phyloP scores from a whole-genome alignment of 2,329 filamentous ascomycete genomes.

The Coleophoma crateriformis region DNA sequence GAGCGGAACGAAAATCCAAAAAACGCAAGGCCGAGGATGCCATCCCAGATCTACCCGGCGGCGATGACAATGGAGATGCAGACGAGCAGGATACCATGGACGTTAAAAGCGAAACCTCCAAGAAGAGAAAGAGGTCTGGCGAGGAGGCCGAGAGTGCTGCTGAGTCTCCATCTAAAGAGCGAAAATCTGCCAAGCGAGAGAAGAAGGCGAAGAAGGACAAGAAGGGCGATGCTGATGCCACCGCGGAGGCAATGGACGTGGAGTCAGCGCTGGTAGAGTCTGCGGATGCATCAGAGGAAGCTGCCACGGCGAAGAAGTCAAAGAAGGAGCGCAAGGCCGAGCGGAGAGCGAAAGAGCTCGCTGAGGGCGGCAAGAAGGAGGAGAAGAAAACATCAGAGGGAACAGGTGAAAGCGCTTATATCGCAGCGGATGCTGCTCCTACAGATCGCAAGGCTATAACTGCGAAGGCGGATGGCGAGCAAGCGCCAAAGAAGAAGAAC shows the following conservation, averaged over 20 bases:
- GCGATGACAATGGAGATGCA: constrained; percentile 17
- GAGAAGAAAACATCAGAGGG: constrained; percentile 1
- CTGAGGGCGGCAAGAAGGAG: constrained; percentile 16
- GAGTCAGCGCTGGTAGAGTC: not conserved
- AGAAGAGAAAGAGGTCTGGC: constrained; percentile 16
- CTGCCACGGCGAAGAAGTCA: constrained; percentile 23
- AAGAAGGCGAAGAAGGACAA: constrained; percentile 14
- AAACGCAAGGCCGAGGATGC: constrained; percentile 26
- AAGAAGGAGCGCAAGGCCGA: constrained; percentile 30
- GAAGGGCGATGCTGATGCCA: constrained; percentile 5
- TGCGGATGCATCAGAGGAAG: constrained; percentile 8
- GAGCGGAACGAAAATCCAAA: constrained; percentile 27
- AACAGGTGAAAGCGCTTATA: not conserved
- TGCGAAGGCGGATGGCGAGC: constrained; percentile 11
- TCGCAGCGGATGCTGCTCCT: not conserved
- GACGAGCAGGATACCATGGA: constrained; percentile 13
- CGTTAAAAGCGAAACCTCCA: constrained; percentile 1
- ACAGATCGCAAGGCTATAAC: constrained; percentile 12
- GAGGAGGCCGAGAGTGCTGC: constrained; percentile 6
- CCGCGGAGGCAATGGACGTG: constrained; percentile 8
- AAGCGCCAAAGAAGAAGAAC: constrained; percentile 30
- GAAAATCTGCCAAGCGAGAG: constrained; percentile 10
- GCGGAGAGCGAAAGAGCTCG: constrained; percentile 25
- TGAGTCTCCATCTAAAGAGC: not conserved
- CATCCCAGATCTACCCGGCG: constrained; percentile 26